Evolutionary conservation across 768 basidiomycete genomes (phyloP), one percentile per base, ranked within the genome.

Genomic region (Podaxis mareebaensis): DNA sequence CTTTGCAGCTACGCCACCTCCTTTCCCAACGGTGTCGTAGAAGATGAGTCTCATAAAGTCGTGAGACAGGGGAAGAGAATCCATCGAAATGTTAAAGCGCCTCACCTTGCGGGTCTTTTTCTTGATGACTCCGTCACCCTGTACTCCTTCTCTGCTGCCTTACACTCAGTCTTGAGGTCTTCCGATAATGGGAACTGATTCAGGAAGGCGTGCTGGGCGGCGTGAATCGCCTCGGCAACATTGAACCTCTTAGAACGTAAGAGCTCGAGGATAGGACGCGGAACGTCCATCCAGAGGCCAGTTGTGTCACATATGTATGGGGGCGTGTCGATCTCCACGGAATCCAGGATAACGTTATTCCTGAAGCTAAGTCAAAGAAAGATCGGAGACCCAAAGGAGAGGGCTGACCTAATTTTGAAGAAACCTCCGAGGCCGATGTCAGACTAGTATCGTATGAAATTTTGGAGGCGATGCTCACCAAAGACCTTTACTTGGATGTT

Each of bases 91-190:
- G 54, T 56, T 17, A 33, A 30, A 17, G 10, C 0, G 30, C 67
- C 67, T 55, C 56, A 86, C 88, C 90, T 80, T 13, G 85, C 91
- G 7, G 91, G 90, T 63, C 92, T 79, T 69, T 88, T 92, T 53
- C 90, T 77, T 52, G 69, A 69, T 0, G 88, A 83, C 59, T 81
- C 78, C 3, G 74, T 67, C 13, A 74, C 71, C 61, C 80, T 85
- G 72, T 87, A 86, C 74, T 92, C 91, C 70, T 92, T 93, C 71
- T 90, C 87, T 3, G 85, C 76, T 0, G 84, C 85, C 72, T 92
- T 93, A 77, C 95, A 96, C 70, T 96, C 95, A 2, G 93, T 95
- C 63, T 78, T 82, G 38, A 95, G 72, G 61, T 93, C 92, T 33
- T 80, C 78, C 0, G 84, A 82, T 66, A 95, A 76, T 4, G 85